These are phyloP conservation scores for Castanospermum australe DNA, from an alignment of 306 rosid genomes.

Conservation along the genomic window DNA sequence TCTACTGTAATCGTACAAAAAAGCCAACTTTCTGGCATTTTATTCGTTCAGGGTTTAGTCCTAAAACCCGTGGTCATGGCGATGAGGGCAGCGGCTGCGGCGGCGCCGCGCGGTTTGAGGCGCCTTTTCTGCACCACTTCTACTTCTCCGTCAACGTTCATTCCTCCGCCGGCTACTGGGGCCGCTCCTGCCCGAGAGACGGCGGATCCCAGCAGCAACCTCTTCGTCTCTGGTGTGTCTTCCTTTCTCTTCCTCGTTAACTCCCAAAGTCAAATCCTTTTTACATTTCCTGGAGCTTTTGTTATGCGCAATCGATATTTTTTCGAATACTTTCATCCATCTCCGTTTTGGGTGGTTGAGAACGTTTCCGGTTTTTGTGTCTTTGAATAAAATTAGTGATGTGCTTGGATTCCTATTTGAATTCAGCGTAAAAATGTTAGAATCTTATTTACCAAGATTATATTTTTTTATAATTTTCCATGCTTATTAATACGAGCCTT, in stretches of 20 bases:
- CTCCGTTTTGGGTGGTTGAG: neutral
- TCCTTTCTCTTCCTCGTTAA: neutral
- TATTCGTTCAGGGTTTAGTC: no score
- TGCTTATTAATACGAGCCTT: neutral
- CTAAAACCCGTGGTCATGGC: conserved; percentile 29
- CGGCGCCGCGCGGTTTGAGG: conserved; percentile 36
- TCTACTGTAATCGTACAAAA: no score
- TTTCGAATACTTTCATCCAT: neutral
- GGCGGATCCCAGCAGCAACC: conserved; percentile 52
- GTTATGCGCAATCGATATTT: neutral
- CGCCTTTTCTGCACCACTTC: conserved; percentile 30
- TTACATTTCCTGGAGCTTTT: neutral
- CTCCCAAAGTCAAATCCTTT: neutral
- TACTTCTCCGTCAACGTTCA: conserved; percentile 22
- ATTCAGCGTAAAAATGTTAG: no score
- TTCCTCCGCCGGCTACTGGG: conserved; percentile 33
- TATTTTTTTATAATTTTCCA: neutral
- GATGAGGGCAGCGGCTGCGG: conserved; percentile 42
- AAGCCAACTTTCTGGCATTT: no score
- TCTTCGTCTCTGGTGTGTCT: conserved; percentile 51
- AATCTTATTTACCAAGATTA: no score
- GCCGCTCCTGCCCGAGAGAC: conserved; percentile 33
- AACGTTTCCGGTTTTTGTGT: neutral
- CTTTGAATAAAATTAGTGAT: no score
- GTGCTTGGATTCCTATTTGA: no score